Conservation (phyloP, 2,329 filamentous ascomycete species). For the Fusarium musae region DNA sequence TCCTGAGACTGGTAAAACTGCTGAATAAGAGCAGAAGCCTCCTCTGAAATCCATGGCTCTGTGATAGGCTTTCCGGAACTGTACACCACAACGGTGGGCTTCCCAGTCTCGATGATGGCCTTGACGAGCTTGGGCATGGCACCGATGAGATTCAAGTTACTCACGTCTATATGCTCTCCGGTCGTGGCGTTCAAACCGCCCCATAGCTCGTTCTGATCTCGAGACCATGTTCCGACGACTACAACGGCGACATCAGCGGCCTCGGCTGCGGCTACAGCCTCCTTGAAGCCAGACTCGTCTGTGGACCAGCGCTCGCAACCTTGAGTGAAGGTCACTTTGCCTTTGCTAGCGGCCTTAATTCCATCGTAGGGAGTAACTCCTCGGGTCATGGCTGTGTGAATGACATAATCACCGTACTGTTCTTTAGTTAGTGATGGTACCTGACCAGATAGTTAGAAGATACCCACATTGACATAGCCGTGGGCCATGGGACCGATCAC, state of each 20-base stretch:
- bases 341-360: conserved; percentile 69
- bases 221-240: conserved; percentile 79
- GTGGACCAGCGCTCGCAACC: conserved; percentile 80
- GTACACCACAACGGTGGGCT: conserved; percentile 75
- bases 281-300: conserved; percentile 73
- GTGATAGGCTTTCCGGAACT: conserved; percentile 78
- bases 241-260: conserved; percentile 78
- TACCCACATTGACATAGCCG: conserved; percentile 73
- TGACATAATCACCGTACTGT: conserved; percentile 77
- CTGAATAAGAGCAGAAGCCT: conserved; percentile 73
- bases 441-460: too few species aligned
- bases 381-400: conserved; percentile 69
- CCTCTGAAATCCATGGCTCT: conserved; percentile 76
- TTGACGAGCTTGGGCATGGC: conserved; percentile 74
- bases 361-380: conserved; percentile 78
- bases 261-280: conserved; percentile 72
- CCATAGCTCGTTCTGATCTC: conserved; percentile 79
- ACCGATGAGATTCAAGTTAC: conserved; percentile 73
- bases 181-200: conserved; percentile 77
- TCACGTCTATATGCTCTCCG: conserved; percentile 77
- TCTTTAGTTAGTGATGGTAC: conserved; percentile 13
- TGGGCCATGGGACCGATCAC: conserved; percentile 82
- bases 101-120: conserved; percentile 74
- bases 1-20: conserved; percentile 80
- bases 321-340: conserved; percentile 72